These are phyloP conservation scores for Alternaria panax DNA, from an alignment of 2,329 filamentous ascomycete species.

Conservation along the genomic window DNA sequence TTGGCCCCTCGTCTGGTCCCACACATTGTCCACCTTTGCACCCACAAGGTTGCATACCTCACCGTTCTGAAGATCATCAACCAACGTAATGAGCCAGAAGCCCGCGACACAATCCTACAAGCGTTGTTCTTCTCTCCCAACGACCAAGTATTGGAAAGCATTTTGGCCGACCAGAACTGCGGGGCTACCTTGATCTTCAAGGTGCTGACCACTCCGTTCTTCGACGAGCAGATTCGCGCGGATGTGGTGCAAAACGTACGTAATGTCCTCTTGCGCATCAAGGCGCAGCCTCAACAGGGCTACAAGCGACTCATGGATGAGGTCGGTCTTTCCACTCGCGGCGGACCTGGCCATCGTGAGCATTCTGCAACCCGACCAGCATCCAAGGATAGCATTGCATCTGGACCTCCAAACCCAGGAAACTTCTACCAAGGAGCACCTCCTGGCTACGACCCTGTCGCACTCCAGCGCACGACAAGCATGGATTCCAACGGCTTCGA, in stretches of 20 bases:
- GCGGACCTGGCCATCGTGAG: constrained; percentile 50
- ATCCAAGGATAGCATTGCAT: constrained; percentile 46
- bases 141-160: constrained; percentile 86
- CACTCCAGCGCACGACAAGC: constrained; percentile 56
- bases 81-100: constrained; percentile 92
- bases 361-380: constrained; percentile 48
- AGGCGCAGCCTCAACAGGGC: constrained; percentile 91
- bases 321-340: constrained; percentile 78
- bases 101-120: constrained; percentile 85
- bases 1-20: constrained; percentile 91
- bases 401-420: constrained; percentile 40
- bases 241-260: constrained; percentile 94
- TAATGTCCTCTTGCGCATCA: constrained; percentile 85
- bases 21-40: constrained; percentile 92
- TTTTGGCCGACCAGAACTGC: constrained; percentile 88
- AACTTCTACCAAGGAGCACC: constrained; percentile 48
- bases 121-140: constrained; percentile 91
- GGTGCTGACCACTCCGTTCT: constrained; percentile 95
- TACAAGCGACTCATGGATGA: constrained; percentile 99
- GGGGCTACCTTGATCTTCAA: constrained; percentile 98
- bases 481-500: constrained; percentile 60
- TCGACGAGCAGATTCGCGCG: constrained; percentile 86
- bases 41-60: constrained; percentile 96
- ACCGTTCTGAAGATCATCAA: constrained; percentile 99
- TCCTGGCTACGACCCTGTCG: constrained; percentile 52